Percentiles rank a stretch among this genome's conserved stretches.
phyloP scores from a whole-genome alignment of 176 grass and related monocot genomes.

The Urochloa ruziziensis region DNA sequence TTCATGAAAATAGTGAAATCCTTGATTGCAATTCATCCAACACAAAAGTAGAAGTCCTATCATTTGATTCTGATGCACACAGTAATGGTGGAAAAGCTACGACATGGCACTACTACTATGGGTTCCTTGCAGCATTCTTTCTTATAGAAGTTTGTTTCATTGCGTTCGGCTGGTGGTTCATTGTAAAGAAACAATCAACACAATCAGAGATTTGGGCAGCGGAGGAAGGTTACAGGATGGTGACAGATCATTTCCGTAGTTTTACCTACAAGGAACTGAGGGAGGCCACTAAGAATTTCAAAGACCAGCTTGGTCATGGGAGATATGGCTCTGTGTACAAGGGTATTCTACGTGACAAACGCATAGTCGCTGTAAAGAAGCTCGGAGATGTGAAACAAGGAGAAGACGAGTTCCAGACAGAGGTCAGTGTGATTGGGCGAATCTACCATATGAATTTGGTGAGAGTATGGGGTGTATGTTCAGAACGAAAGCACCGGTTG shows the following conservation, averaged over 20 bases:
- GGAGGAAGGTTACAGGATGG: conserved; percentile 53
- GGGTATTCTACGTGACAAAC: conserved; percentile 15
- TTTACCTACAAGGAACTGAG: conserved; percentile 21
- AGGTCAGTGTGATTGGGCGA: conserved; percentile 24
- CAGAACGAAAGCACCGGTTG: neutral
- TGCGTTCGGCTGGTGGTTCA: conserved; percentile 47
- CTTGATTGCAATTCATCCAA: neutral
- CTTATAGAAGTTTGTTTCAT: conserved; percentile 39
- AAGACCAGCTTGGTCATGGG: conserved; percentile 25
- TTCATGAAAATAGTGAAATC: neutral
- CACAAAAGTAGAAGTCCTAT: neutral
- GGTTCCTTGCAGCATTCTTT: conserved; percentile 19
- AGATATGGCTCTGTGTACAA: conserved; percentile 28
- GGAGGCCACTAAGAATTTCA: conserved; percentile 17
- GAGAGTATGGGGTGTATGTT: conserved; percentile 23
- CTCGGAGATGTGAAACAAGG: conserved; percentile 12
- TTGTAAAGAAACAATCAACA: conserved; percentile 1
- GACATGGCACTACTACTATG: conserved; percentile 38
- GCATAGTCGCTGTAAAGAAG: conserved; percentile 20
- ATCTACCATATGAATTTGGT: conserved; percentile 40
- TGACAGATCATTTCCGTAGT: conserved; percentile 33
- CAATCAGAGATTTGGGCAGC: neutral
- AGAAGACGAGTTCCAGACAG: conserved; percentile 23
- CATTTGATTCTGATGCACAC: neutral
- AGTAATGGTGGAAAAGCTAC: neutral